Conservation (phyloP, 2,329 filamentous ascomycete genomes). For the Hypoxylon sp. region DNA sequence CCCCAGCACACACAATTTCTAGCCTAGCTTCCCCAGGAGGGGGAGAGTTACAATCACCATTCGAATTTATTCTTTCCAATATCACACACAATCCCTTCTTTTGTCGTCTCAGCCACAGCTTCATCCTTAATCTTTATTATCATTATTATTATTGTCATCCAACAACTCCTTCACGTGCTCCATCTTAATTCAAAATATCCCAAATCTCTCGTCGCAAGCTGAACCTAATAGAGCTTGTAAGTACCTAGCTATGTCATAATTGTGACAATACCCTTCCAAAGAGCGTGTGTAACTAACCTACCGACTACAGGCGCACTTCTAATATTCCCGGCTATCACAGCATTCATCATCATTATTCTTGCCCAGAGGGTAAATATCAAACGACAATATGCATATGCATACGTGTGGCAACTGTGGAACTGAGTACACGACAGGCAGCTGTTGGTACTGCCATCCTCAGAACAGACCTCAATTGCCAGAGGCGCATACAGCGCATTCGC, state of each 20-base stretch:
- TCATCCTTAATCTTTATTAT: slow-evolving; percentile 8
- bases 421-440: slow-evolving; percentile 55
- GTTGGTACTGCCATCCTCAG: slow-evolving; percentile 57
- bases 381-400: slow-evolving; percentile 53
- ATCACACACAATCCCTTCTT: slow-evolving; percentile 29
- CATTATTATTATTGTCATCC: slow-evolving; percentile 9
- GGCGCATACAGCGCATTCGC: slow-evolving; percentile 32
- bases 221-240: slow-evolving; percentile 33
- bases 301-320: slow-evolving; percentile 12
- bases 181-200: slow-evolving; percentile 17
- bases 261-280: background rate
- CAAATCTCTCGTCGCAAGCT: slow-evolving; percentile 9
- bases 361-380: slow-evolving; percentile 22
- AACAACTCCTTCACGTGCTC: slow-evolving; percentile 32
- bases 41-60: slow-evolving; percentile 21
- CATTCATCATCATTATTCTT: slow-evolving; percentile 15
- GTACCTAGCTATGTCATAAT: background rate
- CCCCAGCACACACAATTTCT: slow-evolving; percentile 35
- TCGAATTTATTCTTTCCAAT: slow-evolving; percentile 28
- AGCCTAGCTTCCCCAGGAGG: slow-evolving; percentile 42
- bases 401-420: slow-evolving; percentile 56
- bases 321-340: slow-evolving; percentile 14
- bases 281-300: slow-evolving; percentile 22
- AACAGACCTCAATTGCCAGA: slow-evolving; percentile 45
- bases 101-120: slow-evolving; percentile 30